These are phyloP conservation scores for Aspergillus costaricaensis DNA, from an alignment of 2,329 filamentous ascomycete species.

Conservation along the genomic window DNA sequence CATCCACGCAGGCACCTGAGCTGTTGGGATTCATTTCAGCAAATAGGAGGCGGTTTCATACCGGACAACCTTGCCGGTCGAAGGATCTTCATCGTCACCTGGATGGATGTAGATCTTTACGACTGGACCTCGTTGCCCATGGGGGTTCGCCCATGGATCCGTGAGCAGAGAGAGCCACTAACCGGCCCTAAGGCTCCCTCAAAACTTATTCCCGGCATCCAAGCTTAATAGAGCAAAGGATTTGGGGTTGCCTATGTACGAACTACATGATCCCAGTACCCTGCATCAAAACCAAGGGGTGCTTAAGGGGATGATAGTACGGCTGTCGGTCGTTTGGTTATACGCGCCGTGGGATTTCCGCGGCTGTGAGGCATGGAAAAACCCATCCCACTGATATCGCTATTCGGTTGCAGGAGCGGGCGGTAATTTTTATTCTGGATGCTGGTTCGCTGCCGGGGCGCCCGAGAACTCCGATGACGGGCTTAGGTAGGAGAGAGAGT, in stretches of 20 bases:
- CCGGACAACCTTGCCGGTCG: conserved; percentile 9
- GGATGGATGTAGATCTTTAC: conserved; percentile 17
- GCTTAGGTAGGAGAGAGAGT: conserved; percentile 6
- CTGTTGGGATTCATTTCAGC: conserved; percentile 13
- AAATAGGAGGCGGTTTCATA: conserved; percentile 10
- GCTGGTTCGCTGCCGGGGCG: conserved; percentile 18
- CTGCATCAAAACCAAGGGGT: conserved; percentile 4
- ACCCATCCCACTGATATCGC: not conserved
- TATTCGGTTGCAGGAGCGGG: conserved; percentile 10
- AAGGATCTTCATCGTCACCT: conserved; percentile 15
- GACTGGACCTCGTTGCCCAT: conserved; percentile 2
- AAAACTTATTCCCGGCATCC: no score
- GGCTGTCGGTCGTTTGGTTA: not conserved
- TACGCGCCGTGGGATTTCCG: not conserved
- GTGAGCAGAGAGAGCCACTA: not conserved
- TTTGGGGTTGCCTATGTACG: not conserved
- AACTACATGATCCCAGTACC: conserved; percentile 9
- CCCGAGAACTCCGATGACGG: conserved; percentile 17
- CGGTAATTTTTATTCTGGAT: conserved; percentile 18
- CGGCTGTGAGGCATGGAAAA: not conserved
- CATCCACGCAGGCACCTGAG: conserved; percentile 23
- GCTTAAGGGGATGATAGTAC: no score
- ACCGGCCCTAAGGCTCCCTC: not conserved
- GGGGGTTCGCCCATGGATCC: not conserved
- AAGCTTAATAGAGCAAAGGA: not conserved